A percentile compares a stretch with the other conserved stretches of the same genome.
Evolutionary conservation across 108 stramenopile genomes (phyloP).

Genomic region (Nannochloropsis oceanica): DNA sequence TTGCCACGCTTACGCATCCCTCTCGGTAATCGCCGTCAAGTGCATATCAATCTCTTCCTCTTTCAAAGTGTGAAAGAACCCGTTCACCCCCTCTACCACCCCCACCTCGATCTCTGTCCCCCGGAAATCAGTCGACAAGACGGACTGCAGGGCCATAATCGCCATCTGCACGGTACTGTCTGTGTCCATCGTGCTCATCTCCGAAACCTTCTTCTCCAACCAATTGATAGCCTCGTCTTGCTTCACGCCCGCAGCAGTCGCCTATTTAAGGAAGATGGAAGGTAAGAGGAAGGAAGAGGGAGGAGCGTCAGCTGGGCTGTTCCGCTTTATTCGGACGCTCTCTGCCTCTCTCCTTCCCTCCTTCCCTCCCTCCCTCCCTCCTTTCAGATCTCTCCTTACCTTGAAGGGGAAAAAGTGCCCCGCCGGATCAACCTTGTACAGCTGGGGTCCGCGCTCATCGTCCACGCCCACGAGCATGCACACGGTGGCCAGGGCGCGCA

Average conservation of each 20-base stretch:
- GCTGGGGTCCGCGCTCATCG: constrained; percentile 86
- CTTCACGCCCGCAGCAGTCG: constrained; percentile 75
- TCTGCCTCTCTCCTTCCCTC: neutral
- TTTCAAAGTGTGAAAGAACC: constrained; percentile 57
- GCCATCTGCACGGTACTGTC: constrained; percentile 62
- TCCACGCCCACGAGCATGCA: constrained; percentile 81
- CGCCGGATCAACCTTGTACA: constrained; percentile 96
- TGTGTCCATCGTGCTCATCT: constrained; percentile 43
- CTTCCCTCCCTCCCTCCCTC: neutral
- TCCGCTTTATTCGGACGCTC: neutral
- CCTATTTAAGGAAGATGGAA: constrained; percentile 1
- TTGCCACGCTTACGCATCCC: constrained; percentile 7
- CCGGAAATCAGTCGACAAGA: constrained; percentile 19
- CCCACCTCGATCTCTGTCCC: constrained; percentile 74
- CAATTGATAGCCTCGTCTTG: constrained; percentile 96
- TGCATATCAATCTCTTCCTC: constrained; percentile 89
- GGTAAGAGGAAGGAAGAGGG: neutral
- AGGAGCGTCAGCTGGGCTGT: neutral
- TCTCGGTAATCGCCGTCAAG: constrained; percentile 93
- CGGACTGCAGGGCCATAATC: constrained; percentile 47
- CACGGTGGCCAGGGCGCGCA: constrained; percentile 77
- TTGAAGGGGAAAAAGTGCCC: constrained; percentile 90
- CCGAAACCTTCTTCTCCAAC: constrained; percentile 83
- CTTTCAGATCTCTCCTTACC: neutral
- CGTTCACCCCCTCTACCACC: constrained; percentile 50